These are phyloP conservation scores for Blastobotrys muscicola DNA, from an alignment of 805 yeast species.

Conservation along the genomic window DNA sequence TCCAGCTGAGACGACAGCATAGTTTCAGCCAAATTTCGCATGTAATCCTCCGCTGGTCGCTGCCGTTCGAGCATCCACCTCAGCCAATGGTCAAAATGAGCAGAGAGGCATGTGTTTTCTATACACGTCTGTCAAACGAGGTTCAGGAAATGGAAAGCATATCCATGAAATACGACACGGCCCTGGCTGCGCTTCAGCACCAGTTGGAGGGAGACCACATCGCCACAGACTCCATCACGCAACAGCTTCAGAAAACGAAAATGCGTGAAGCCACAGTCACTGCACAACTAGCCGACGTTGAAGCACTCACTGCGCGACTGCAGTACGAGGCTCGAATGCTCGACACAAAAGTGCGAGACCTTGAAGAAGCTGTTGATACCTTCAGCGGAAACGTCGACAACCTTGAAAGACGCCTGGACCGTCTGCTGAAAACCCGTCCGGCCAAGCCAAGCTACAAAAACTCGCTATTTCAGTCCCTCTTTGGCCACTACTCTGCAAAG, in stretches of 20 bases:
- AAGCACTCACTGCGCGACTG: constrained; percentile 27
- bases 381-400: constrained; percentile 32
- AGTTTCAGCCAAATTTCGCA: constrained; percentile 10
- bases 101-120: constrained; percentile 5
- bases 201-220: constrained; percentile 4
- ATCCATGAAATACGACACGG: constrained; percentile 4
- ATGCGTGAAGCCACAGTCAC: too few relatives aligned
- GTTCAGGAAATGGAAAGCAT: constrained; percentile 4
- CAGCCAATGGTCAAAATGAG: constrained; percentile 6
- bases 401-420: constrained; percentile 24
- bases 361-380: constrained; percentile 47
- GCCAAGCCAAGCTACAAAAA: too few relatives aligned
- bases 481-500: too few relatives aligned
- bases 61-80: constrained; percentile 5
- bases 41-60: constrained; percentile 7
- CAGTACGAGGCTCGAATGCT: constrained; percentile 57
- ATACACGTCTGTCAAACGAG: constrained; percentile 5
- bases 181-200: neutral
- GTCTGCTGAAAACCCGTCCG: too few relatives aligned
- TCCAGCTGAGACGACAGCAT: constrained; percentile 10
- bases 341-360: constrained; percentile 53
- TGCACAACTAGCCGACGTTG: constrained; percentile 15
- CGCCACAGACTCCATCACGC: constrained; percentile 3
- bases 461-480: too few relatives aligned
- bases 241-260: constrained; percentile 8